Percentiles rank a stretch among this genome's conserved stretches.
phyloP scores from a whole-genome alignment of 257 asterid genomes.

The Lycium ferocissimum region DNA sequence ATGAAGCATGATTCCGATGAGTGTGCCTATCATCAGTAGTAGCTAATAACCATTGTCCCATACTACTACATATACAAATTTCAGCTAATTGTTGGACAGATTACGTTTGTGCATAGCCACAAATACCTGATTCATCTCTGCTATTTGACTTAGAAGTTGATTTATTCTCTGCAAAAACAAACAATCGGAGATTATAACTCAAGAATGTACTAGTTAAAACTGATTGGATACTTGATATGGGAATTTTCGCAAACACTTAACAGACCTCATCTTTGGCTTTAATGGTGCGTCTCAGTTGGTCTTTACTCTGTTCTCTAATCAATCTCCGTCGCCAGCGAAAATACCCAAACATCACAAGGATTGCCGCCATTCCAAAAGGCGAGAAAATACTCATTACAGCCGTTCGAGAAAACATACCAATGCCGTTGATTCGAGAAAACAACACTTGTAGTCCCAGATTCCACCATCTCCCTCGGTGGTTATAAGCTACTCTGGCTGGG shows the following conservation, averaged over 20 bases:
- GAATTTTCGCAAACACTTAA: slow-evolving; percentile 51
- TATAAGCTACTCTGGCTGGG: slow-evolving; percentile 5
- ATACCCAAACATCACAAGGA: slow-evolving; percentile 33
- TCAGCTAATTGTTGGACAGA: slow-evolving; percentile 8
- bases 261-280: slow-evolving; percentile 59
- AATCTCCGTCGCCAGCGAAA: slow-evolving; percentile 38
- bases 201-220: too few species aligned
- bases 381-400: slow-evolving; percentile 35
- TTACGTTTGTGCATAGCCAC: slow-evolving; percentile 46
- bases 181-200: background rate
- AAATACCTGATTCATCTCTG: slow-evolving; percentile 66
- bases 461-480: slow-evolving; percentile 26
- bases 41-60: background rate
- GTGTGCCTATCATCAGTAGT: background rate
- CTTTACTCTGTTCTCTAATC: background rate
- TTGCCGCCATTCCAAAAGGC: slow-evolving; percentile 28
- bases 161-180: slow-evolving; percentile 62
- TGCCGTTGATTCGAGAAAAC: slow-evolving; percentile 36
- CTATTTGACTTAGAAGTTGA: slow-evolving; percentile 66
- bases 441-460: slow-evolving; percentile 45
- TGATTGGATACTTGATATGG: too few species aligned
- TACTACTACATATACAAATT: background rate
- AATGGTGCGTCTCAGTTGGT: slow-evolving; percentile 36
- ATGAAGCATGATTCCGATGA: background rate
- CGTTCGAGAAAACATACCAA: slow-evolving; percentile 36